phyloP scores from a whole-genome alignment of 257 asterid species.

The Coffea eugenioides region DNA sequence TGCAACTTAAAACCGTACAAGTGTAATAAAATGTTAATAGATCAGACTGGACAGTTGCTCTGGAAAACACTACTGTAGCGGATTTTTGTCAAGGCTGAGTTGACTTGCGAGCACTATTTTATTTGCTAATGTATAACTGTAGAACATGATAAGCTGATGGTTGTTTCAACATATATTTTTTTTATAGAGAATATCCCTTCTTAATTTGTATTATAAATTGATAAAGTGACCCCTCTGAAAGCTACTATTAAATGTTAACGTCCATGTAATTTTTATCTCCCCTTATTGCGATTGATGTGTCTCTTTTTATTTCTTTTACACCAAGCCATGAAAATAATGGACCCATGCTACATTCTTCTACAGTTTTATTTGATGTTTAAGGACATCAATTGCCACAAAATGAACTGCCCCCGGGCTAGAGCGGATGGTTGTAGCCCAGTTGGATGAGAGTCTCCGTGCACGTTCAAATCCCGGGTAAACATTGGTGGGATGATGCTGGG shows the following conservation, averaged over 20 bases:
- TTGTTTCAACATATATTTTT: neutral
- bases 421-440: too few species aligned
- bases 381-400: neutral
- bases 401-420: too few species aligned
- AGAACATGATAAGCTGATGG: neutral
- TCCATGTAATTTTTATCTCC: neutral
- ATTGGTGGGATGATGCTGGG: too few species aligned
- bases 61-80: neutral
- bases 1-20: neutral
- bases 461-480: too few species aligned
- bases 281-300: neutral
- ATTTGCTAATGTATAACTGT: neutral
- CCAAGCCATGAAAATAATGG: neutral
- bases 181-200: neutral
- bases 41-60: neutral
- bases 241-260: slow-evolving; percentile 2
- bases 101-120: slow-evolving; percentile 16
- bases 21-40: neutral
- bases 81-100: slow-evolving; percentile 4
- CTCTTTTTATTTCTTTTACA: neutral
- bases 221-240: slow-evolving; percentile 12
- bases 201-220: neutral
- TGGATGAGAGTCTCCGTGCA: too few species aligned
- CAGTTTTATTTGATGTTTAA: neutral
- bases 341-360: neutral